These are phyloP conservation scores for Scutellaria barbata DNA, from an alignment of 257 asterid genomes.

Conservation along the genomic window DNA sequence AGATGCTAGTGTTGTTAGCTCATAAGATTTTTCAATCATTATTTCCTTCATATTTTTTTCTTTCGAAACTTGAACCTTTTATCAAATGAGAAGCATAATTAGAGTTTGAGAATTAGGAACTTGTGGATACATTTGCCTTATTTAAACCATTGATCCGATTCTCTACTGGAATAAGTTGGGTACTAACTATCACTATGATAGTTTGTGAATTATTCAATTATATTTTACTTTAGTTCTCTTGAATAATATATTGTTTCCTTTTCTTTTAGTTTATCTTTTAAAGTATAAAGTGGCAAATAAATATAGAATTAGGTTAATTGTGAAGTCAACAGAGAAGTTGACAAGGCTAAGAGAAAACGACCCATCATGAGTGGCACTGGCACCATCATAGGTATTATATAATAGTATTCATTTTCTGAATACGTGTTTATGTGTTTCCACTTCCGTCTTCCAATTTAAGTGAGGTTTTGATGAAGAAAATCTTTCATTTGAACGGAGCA, in stretches of 20 bases:
- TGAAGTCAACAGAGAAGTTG: constrained; percentile 37
- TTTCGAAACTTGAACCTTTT: no score
- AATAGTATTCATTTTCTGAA: constrained; percentile 4
- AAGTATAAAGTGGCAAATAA: not conserved
- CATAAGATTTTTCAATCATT: no score
- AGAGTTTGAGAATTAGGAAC: no score
- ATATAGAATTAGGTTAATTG: not conserved
- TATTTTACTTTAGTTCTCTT: no score
- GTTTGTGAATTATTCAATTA: no score
- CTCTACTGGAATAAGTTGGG: no score
- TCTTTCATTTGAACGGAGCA: constrained; percentile 24
- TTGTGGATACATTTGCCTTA: no score
- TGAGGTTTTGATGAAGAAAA: constrained; percentile 34
- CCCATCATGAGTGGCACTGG: constrained; percentile 31
- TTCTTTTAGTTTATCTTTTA: not conserved
- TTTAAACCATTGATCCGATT: no score
- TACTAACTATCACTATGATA: no score
- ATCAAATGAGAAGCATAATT: no score
- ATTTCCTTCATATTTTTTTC: no score
- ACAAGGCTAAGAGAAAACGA: constrained; percentile 29
- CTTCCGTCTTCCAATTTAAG: constrained; percentile 33
- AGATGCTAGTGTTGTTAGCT: not conserved
- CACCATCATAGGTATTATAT: constrained; percentile 28
- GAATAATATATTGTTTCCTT: no score
- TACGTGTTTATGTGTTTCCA: constrained; percentile 33